These are phyloP conservation scores for Delphinella strobiligena DNA, from an alignment of 2,329 filamentous ascomycete species.

Conservation along the genomic window DNA sequence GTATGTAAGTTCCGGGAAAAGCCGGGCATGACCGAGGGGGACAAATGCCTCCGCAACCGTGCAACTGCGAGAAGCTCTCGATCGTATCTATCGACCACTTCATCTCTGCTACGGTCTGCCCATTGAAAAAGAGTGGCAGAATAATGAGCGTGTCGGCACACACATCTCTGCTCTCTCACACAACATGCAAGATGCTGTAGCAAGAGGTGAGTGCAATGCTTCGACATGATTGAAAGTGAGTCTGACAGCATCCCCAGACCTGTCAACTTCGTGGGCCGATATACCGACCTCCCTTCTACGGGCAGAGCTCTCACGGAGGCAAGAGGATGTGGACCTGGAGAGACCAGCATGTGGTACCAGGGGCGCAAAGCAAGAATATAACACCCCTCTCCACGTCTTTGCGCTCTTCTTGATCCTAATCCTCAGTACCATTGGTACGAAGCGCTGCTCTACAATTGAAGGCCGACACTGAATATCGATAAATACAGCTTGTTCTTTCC, in stretches of 20 bases:
- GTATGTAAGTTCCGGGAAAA: too few species aligned
- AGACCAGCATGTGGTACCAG: conserved; percentile 44
- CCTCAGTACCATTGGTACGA: conserved; percentile 40
- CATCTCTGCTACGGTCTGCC: too few species aligned
- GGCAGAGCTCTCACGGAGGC: conserved; percentile 38
- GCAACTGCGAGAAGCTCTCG: too few species aligned
- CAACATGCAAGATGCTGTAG: background rate
- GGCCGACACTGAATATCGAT: conserved; percentile 1
- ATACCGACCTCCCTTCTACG: conserved; percentile 33
- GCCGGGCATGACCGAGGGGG: too few species aligned
- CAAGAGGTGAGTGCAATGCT: background rate
- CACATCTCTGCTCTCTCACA: too few species aligned
- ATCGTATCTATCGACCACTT: too few species aligned
- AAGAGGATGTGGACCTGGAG: conserved; percentile 22
- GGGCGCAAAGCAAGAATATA: conserved; percentile 35
- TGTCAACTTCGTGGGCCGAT: conserved; percentile 19
- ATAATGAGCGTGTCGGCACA: too few species aligned
- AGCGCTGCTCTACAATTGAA: background rate
- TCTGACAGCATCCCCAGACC: too few species aligned
- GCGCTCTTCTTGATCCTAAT: conserved; percentile 46
- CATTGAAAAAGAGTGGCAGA: too few species aligned
- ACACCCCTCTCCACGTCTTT: conserved; percentile 43
- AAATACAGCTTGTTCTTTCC: conserved; percentile 48
- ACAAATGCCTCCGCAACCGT: too few species aligned
- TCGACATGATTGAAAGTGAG: too few species aligned